Conservation (phyloP, 2,329 filamentous ascomycete genomes). For the Zymoseptoria crescenta region DNA sequence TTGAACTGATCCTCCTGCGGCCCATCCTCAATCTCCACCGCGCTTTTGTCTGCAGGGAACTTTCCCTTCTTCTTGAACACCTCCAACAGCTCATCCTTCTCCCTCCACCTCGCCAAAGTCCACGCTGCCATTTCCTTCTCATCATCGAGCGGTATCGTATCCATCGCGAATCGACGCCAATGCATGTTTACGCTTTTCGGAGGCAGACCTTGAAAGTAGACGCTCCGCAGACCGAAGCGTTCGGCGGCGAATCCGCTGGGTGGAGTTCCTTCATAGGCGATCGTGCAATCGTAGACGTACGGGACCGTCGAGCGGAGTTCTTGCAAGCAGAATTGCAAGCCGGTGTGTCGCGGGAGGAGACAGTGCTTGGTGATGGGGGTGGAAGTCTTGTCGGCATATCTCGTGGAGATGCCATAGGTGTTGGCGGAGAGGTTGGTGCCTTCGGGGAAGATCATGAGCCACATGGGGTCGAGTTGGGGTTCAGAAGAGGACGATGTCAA, state of each 20-base stretch:
- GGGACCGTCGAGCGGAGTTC: constrained; percentile 68
- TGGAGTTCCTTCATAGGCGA: constrained; percentile 91
- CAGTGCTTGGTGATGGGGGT: constrained; percentile 62
- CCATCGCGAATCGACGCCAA: constrained; percentile 78
- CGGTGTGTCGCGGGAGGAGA: constrained; percentile 71
- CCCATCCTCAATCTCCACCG: constrained; percentile 26
- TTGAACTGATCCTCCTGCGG: constrained; percentile 26
- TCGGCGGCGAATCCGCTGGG: constrained; percentile 74
- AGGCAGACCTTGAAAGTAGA: constrained; percentile 79
- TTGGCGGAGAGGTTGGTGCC: constrained; percentile 77
- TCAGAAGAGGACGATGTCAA: constrained; percentile 27
- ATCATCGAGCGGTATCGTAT: constrained; percentile 71
- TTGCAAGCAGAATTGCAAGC: constrained; percentile 69
- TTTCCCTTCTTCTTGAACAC: constrained; percentile 63
- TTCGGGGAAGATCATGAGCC: constrained; percentile 81
- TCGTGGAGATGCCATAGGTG: constrained; percentile 59
- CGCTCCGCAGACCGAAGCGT: constrained; percentile 75
- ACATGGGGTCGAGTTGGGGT: constrained; percentile 58
- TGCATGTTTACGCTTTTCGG: constrained; percentile 95
- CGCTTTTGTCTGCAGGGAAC: constrained; percentile 63
- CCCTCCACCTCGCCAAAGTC: constrained; percentile 76
- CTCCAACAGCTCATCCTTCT: constrained; percentile 84
- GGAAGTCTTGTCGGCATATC: constrained; percentile 67
- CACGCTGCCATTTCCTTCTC: constrained; percentile 68
- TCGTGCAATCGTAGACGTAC: constrained; percentile 85